Evolutionary conservation across 2,329 filamentous ascomycete species (phyloP).

Genomic region (Xylariaceae sp.): DNA sequence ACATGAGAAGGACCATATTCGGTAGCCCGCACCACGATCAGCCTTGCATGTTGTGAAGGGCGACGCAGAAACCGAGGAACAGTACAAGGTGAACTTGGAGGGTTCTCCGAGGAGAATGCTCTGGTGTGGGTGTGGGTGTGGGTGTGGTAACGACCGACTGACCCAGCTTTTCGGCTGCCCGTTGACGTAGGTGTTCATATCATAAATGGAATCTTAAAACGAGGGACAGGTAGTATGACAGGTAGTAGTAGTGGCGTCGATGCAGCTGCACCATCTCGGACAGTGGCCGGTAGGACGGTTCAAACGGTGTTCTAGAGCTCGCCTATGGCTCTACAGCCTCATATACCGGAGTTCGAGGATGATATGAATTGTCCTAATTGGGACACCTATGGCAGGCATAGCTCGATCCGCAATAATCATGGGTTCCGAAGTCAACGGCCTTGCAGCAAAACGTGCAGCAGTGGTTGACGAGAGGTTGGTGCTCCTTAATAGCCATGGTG

Average conservation of each 20-base stretch:
- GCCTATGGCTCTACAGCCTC: constrained; percentile 36
- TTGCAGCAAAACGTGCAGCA: constrained; percentile 62
- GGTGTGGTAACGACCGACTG: constrained; percentile 14
- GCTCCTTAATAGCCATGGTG: constrained; percentile 53
- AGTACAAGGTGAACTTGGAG: not conserved
- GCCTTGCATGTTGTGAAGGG: constrained; percentile 18
- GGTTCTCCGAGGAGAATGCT: not conserved
- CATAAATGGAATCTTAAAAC: constrained; percentile 9
- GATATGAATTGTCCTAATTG: constrained; percentile 39
- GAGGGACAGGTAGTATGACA: constrained; percentile 18
- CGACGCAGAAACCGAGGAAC: constrained; percentile 7
- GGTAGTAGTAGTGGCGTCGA: constrained; percentile 13
- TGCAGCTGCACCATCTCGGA: constrained; percentile 26
- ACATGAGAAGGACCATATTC: constrained; percentile 5
- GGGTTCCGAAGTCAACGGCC: constrained; percentile 56
- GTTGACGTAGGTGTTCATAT: constrained; percentile 15
- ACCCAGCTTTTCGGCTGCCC: constrained; percentile 19
- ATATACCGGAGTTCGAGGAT: constrained; percentile 10
- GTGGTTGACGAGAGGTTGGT: constrained; percentile 53
- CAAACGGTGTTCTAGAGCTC: constrained; percentile 37
- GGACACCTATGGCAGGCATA: constrained; percentile 53
- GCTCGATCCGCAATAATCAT: constrained; percentile 55
- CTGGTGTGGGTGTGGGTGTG: not conserved
- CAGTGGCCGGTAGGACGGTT: constrained; percentile 28
- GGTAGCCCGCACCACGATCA: constrained; percentile 13